phyloP scores from a whole-genome alignment of 208 protist genomes.

The Trichomonas gallinae region DNA sequence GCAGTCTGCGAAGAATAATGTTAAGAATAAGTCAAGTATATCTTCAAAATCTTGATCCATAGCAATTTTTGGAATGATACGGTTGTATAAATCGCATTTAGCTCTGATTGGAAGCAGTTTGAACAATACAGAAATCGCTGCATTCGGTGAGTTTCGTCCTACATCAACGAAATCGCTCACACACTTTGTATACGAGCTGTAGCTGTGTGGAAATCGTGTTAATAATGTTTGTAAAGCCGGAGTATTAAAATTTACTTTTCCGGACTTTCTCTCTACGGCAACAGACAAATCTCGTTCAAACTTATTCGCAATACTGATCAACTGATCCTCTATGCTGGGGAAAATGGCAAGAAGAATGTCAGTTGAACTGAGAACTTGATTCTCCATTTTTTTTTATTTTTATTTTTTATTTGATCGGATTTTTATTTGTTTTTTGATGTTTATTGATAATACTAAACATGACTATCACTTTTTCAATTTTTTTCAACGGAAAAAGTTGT shows the following conservation, averaged over 20 bases:
- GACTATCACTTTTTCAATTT: too few species aligned
- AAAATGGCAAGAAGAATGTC: background rate
- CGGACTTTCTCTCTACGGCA: background rate
- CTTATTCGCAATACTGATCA: background rate
- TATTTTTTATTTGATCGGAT: too few species aligned
- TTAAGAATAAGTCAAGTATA: background rate
- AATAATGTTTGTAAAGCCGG: background rate
- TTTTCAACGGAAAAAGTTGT: background rate
- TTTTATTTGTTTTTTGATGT: too few species aligned
- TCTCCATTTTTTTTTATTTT: background rate
- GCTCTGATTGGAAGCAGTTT: background rate
- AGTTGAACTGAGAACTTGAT: background rate
- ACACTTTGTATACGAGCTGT: background rate
- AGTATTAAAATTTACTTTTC: background rate
- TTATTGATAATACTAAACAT: too few species aligned
- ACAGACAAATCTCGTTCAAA: background rate
- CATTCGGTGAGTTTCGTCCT: background rate
- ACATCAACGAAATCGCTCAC: background rate
- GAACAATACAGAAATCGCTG: background rate
- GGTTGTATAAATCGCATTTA: background rate
- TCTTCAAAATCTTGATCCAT: background rate
- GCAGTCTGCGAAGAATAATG: conserved; percentile 9
- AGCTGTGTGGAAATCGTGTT: background rate
- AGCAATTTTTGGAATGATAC: background rate
- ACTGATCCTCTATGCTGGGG: background rate